Evolutionary conservation across 108 stramenopile genomes (phyloP).

Genomic region (Halocafeteria seosinensis): DNA sequence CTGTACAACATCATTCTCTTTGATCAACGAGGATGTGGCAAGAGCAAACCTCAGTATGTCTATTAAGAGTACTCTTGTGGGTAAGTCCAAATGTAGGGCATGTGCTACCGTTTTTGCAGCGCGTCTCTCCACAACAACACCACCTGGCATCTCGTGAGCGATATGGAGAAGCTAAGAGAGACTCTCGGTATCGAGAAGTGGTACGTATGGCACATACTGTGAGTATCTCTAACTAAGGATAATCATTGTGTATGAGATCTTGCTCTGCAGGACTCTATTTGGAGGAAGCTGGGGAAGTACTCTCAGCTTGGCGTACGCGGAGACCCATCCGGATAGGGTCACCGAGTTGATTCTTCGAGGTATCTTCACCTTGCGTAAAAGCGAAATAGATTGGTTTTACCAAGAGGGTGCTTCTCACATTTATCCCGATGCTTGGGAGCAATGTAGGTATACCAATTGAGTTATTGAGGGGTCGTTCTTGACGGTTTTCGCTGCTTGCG

Average conservation of each 20-base stretch:
- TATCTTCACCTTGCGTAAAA: conserved; percentile 45
- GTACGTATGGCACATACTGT: no score
- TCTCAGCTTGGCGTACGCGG: conserved; percentile 59
- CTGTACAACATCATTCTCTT: conserved; percentile 50
- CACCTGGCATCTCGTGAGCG: conserved; percentile 36
- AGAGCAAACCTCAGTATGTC: conserved; percentile 16
- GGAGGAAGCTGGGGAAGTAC: conserved; percentile 76
- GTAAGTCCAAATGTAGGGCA: background rate
- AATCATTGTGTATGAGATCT: no score
- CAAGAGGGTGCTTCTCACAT: conserved; percentile 11
- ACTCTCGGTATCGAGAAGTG: conserved; percentile 40
- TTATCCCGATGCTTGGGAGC: conserved; percentile 31
- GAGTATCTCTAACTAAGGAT: no score
- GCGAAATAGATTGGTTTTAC: conserved; percentile 58
- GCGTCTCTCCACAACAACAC: conserved; percentile 11
- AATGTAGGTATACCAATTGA: no score
- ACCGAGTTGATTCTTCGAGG: conserved; percentile 53
- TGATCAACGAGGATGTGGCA: conserved; percentile 65
- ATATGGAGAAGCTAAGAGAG: conserved; percentile 48
- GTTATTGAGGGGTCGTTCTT: no score
- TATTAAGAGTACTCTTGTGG: no score
- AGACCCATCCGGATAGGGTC: conserved; percentile 37
- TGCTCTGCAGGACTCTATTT: no score
- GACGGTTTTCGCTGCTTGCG: no score
- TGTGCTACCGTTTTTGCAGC: no score